A percentile compares a stretch with the other conserved stretches of the same genome.
Conservation (phyloP, 106 monocot species). For the Platanthera guangdongensis region DNA sequence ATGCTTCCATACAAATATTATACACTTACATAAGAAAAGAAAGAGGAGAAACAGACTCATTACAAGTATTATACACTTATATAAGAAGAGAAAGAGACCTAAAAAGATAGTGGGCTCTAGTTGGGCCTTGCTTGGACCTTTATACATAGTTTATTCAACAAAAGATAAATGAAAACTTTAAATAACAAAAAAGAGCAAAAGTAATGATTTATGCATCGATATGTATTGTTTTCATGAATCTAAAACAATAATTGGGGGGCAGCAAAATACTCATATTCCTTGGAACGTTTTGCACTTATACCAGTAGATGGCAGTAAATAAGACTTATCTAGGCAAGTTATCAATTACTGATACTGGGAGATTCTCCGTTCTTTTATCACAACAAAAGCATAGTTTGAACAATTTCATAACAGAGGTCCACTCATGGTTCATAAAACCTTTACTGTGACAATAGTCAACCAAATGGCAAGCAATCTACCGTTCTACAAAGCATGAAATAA, state of each 20-base stretch:
- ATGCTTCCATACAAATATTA: too few relatives aligned
- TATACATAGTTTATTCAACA: too few relatives aligned
- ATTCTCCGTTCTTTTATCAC: constrained; percentile 1
- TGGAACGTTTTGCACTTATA: not conserved
- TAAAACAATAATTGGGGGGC: not conserved
- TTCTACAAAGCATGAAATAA: not conserved
- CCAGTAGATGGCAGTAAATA: not conserved
- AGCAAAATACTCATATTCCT: not conserved
- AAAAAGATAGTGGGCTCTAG: too few relatives aligned
- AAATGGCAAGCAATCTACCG: not conserved
- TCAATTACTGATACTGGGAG: not conserved
- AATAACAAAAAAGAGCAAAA: not conserved
- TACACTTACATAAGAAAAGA: too few relatives aligned
- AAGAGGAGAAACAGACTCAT: too few relatives aligned
- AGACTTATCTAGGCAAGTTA: not conserved
- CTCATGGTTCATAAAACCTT: not conserved
- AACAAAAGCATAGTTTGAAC: not conserved
- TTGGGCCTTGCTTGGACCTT: too few relatives aligned
- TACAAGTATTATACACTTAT: too few relatives aligned
- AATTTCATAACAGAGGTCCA: not conserved
- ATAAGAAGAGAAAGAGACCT: too few relatives aligned
- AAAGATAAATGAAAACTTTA: not conserved
- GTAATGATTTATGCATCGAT: not conserved
- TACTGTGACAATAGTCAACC: not conserved
- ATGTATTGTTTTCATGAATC: not conserved